Evolutionary conservation across 2,329 filamentous ascomycete species (phyloP).

Genomic region (Botrytis tulipae): DNA sequence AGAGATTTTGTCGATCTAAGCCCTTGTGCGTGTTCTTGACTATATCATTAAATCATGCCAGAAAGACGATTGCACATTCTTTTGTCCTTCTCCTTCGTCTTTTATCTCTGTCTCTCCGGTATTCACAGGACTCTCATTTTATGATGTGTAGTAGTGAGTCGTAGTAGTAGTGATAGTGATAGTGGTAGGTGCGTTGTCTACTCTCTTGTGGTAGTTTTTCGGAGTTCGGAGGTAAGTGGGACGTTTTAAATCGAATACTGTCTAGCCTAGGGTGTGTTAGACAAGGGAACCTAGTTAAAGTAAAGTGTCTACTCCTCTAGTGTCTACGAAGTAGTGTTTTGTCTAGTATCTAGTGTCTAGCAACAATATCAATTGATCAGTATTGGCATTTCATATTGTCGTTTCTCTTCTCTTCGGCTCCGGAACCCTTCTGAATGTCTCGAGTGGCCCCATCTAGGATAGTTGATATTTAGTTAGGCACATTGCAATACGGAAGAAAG

Average conservation of each 20-base stretch:
- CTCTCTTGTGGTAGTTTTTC: slow-evolving; percentile 9
- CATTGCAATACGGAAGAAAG: slow-evolving; percentile 8
- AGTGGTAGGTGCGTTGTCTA: neutral
- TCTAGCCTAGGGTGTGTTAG: slow-evolving; percentile 3
- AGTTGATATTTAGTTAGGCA: neutral
- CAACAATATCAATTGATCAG: neutral
- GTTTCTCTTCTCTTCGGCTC: neutral
- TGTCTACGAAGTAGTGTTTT: neutral
- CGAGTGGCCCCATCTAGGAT: neutral
- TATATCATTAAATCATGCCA: neutral
- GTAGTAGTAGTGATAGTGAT: neutral
- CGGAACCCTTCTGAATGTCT: neutral
- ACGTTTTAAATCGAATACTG: neutral
- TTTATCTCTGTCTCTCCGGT: neutral
- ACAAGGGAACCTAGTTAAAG: slow-evolving; percentile 5
- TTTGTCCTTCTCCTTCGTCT: no score
- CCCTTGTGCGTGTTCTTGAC: neutral
- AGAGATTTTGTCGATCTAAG: neutral
- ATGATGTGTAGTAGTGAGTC: neutral
- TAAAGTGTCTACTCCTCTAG: neutral
- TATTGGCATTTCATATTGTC: neutral
- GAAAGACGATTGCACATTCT: neutral
- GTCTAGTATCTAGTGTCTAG: neutral
- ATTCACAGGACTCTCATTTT: neutral
- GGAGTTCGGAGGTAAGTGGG: slow-evolving; percentile 10